phyloP scores from a whole-genome alignment of 768 basidiomycete species.

The Xanthoconium stramineum region DNA sequence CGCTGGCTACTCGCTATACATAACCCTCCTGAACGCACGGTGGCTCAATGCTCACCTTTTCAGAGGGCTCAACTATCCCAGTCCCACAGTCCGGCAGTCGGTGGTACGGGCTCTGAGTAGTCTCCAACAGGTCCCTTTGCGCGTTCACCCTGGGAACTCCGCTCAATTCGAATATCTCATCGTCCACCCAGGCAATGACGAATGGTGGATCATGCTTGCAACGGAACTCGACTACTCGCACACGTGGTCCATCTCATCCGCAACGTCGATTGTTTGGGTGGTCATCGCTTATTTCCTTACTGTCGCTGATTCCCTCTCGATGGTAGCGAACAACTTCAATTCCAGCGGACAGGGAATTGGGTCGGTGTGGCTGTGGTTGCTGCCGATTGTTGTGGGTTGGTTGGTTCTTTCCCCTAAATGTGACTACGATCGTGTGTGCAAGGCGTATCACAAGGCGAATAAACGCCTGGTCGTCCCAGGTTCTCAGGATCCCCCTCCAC shows the following conservation, averaged over 20 bases:
- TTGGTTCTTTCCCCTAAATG: slow-evolving; percentile 41
- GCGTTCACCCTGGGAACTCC: too few species aligned
- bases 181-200: too few species aligned
- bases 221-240: slow-evolving; percentile 36
- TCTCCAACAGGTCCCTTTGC: too few species aligned
- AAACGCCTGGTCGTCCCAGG: background rate
- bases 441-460: too few species aligned
- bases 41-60: slow-evolving; percentile 36
- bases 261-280: slow-evolving; percentile 38
- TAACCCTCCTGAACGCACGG: slow-evolving; percentile 43
- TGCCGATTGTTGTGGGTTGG: too few species aligned
- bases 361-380: slow-evolving; percentile 43
- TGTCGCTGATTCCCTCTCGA: too few species aligned
- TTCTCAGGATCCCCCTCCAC: background rate
- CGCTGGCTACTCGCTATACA: slow-evolving; percentile 42
- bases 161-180: too few species aligned
- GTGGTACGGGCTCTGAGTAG: slow-evolving; percentile 34
- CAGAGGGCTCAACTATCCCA: slow-evolving; percentile 31
- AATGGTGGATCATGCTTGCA: too few species aligned
- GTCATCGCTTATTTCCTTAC: too few species aligned
- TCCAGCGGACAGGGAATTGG: slow-evolving; percentile 38
- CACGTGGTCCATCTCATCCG: slow-evolving; percentile 40
- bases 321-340: slow-evolving; percentile 20
- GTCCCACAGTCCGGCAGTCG: background rate
- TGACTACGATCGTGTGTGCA: slow-evolving; percentile 30